Evolutionary conservation across 495 filamentous ascomycete genomes (phyloP).

Genomic region (Hypoxylon rickii): DNA sequence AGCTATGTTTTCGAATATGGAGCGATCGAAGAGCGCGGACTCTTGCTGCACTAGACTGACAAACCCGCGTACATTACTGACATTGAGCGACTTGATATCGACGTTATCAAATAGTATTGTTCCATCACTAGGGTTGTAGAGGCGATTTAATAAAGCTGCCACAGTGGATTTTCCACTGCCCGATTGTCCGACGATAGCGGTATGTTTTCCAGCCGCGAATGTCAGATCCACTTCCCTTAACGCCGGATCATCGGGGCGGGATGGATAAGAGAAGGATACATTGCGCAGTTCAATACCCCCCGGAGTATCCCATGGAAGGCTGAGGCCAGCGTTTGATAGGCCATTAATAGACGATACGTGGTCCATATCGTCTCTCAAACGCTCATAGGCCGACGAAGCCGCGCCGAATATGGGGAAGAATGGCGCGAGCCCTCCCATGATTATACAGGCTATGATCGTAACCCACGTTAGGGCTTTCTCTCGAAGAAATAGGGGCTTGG

Average conservation of each 20-base stretch:
- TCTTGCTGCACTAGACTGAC: conserved; percentile 69
- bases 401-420: conserved; percentile 61
- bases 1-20: conserved; percentile 68
- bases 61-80: conserved; percentile 56
- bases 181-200: conserved; percentile 68
- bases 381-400: conserved; percentile 57
- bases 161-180: conserved; percentile 73
- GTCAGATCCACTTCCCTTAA: conserved; percentile 50
- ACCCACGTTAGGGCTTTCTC: background rate
- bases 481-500: too few relatives aligned
- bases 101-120: conserved; percentile 54
- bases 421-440: conserved; percentile 64
- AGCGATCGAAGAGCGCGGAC: conserved; percentile 62
- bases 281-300: conserved; percentile 54
- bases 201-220: conserved; percentile 58
- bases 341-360: conserved; percentile 52
- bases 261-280: conserved; percentile 62
- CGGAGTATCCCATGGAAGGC: conserved; percentile 39
- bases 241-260: conserved; percentile 55
- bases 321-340: conserved; percentile 32
- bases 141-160: conserved; percentile 54
- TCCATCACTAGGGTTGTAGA: conserved; percentile 50
- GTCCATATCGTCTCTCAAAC: conserved; percentile 55
- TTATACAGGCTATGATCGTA: conserved; percentile 53
- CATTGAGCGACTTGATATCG: conserved; percentile 56